Conservation (phyloP, 179 eudicot species). For the Patellifolia procumbens region DNA sequence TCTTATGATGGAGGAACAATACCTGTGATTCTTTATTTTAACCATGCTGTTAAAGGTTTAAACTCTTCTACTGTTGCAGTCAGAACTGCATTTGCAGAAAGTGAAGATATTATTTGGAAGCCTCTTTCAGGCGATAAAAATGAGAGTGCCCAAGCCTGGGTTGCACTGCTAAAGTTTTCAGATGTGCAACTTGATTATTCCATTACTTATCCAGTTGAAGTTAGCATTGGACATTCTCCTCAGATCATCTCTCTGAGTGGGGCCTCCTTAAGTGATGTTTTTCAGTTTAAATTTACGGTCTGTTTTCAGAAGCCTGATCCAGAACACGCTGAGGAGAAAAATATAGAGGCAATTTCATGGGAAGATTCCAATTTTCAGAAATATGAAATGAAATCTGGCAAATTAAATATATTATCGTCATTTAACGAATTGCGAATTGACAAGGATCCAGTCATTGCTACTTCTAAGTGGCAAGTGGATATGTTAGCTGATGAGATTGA, state of each 20-base stretch:
- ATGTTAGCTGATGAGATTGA: slow-evolving; percentile 58
- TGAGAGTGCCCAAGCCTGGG: slow-evolving; percentile 62
- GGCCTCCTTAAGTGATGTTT: slow-evolving; percentile 34
- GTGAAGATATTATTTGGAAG: slow-evolving; percentile 50
- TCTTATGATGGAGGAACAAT: slow-evolving; percentile 28
- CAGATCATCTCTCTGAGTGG: slow-evolving; percentile 57
- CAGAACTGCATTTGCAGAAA: slow-evolving; percentile 40
- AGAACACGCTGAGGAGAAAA: slow-evolving; percentile 31
- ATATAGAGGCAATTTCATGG: slow-evolving; percentile 49
- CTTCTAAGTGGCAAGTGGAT: slow-evolving; percentile 50
- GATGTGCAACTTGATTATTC: slow-evolving; percentile 37
- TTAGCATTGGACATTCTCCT: slow-evolving; percentile 43
- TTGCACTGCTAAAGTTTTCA: slow-evolving; percentile 50
- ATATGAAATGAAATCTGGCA: slow-evolving; percentile 33
- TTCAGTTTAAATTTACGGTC: slow-evolving; percentile 46
- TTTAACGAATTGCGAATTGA: slow-evolving; percentile 36
- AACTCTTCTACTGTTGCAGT: slow-evolving; percentile 54
- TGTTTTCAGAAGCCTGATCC: slow-evolving; percentile 34
- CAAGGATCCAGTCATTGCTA: slow-evolving; percentile 31
- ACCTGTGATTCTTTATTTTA: slow-evolving; percentile 73
- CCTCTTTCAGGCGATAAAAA: slow-evolving; percentile 53
- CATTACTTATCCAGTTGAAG: slow-evolving; percentile 46
- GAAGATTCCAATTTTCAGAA: slow-evolving; percentile 43
- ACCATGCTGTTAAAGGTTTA: slow-evolving; percentile 70
- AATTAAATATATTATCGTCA: slow-evolving; percentile 27